Base-by-base conservation (phyloP, 2,329 filamentous ascomycete species). In the Nemania sp. region DNA sequence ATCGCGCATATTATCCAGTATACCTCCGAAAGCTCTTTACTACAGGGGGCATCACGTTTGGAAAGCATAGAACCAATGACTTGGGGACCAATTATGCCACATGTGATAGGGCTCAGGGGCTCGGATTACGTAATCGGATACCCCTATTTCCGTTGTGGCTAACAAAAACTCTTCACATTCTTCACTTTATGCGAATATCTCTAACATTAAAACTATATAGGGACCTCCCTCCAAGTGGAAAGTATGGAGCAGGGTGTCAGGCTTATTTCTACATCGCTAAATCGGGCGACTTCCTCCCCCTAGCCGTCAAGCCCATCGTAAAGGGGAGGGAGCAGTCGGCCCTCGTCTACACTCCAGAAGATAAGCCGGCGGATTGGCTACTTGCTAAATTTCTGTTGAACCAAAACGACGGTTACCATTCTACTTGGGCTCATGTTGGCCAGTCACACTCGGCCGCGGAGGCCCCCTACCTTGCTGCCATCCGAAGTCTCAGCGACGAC, bases 331-430 rank as follows among this genome's bases (percentile, higher is more conserved):
- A 68, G 15, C 73, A 70, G 12, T 64, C 60, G 2, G 67, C 73
- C 55, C 61, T 78, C 42, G 67, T 73, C 2, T 80, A 80, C 61
- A 80, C 77, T 2, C 76, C 77, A 1, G 56, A 68, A 1, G 77
- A 80, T 50, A 47, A 57, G 0, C 30, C 64, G 3, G 69, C 72
- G 12, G 77, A 81, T 62, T 80, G 77, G 77, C 60, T 78, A 3
- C 62, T 80, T 7, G 78, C 77, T 7, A 80, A 80, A 65, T 75
- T 79, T 40, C 72, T 77, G 59, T 77, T 77, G 61, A 77, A 78
- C 44, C 63, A 69, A 31, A 78, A 79, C 48, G 76, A 79, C 57
- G 67, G 79, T 43, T 79, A 73, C 62, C 70, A 74, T 53, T 68
- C 68, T 0, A 73, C 77, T 51, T 73, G 70, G 64, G 70, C 70